Evolutionary conservation across 2,329 filamentous ascomycete species (phyloP).

Genomic region (Berkeleyomyces basicola): DNA sequence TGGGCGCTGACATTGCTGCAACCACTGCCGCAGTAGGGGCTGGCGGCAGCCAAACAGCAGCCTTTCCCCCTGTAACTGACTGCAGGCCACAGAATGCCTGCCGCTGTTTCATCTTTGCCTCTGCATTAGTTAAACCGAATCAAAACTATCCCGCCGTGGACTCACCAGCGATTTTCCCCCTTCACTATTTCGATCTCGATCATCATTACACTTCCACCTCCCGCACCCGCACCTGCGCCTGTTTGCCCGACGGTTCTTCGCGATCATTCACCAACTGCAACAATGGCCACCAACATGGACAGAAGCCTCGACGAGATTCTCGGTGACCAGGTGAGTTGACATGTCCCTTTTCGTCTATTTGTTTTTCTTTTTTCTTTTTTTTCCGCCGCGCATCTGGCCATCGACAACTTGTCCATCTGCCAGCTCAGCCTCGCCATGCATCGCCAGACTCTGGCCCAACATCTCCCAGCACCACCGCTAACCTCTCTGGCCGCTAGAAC

Average conservation of each 20-base stretch:
- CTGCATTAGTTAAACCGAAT: background rate
- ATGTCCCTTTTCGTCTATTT: too few species aligned
- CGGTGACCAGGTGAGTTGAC: constrained; percentile 27
- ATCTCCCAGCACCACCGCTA: background rate
- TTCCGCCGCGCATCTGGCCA: background rate
- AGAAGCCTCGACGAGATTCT: constrained; percentile 41
- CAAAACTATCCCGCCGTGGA: background rate
- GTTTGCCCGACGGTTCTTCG: background rate
- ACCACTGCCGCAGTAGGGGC: too few species aligned
- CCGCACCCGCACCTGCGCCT: background rate
- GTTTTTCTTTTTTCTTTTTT: background rate
- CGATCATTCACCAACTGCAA: constrained; percentile 2
- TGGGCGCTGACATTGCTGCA: too few species aligned
- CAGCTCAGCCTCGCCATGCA: constrained; percentile 3
- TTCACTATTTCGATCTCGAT: constrained; percentile 3
- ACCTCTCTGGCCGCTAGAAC: background rate
- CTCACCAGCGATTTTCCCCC: background rate
- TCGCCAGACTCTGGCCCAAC: background rate
- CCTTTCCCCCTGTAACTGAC: too few species aligned
- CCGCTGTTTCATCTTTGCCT: constrained; percentile 3
- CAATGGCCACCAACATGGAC: constrained; percentile 31
- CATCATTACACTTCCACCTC: background rate
- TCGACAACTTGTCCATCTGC: background rate
- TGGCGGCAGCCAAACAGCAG: too few species aligned
- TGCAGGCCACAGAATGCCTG: background rate